phyloP scores from a whole-genome alignment of 345 rosid genomes.

The Lumnitzera littorea region DNA sequence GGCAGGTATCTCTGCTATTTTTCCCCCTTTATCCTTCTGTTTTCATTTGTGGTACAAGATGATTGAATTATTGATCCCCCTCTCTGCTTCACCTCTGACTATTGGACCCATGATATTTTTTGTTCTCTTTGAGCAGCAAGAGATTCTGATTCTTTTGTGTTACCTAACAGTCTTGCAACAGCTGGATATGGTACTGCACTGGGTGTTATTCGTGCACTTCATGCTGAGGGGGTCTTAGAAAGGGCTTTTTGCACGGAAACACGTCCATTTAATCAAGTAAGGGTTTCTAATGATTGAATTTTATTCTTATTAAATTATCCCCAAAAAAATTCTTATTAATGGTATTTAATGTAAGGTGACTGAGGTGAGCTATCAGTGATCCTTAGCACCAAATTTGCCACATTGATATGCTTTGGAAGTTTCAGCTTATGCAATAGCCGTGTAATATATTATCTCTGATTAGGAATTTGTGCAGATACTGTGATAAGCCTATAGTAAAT shows the following conservation, averaged over 20 bases:
- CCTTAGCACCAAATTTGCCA: too few species aligned
- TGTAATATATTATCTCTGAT: too few species aligned
- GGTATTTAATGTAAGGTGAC: too few species aligned
- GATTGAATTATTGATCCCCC: neutral
- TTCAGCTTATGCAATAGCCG: too few species aligned
- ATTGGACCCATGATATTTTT: too few species aligned
- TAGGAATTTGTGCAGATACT: too few species aligned
- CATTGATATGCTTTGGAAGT: too few species aligned
- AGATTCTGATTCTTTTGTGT: neutral
- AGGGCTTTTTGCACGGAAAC: conserved; percentile 97
- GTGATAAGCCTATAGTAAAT: too few species aligned
- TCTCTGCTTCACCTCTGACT: neutral
- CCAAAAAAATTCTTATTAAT: too few species aligned
- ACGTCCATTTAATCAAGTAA: conserved; percentile 96
- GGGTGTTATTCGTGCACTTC: conserved; percentile 86
- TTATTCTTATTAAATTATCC: too few species aligned
- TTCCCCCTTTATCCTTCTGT: neutral
- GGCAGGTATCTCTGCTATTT: conserved; percentile 49
- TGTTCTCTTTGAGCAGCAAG: neutral
- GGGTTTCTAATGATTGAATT: neutral
- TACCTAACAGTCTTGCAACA: conserved; percentile 71
- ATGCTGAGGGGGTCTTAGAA: conserved; percentile 53
- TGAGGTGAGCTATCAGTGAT: too few species aligned
- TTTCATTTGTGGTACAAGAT: neutral
- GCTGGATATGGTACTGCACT: conserved; percentile 99